phyloP scores from a whole-genome alignment of 768 basidiomycete genomes.

The Boletales sp. region DNA sequence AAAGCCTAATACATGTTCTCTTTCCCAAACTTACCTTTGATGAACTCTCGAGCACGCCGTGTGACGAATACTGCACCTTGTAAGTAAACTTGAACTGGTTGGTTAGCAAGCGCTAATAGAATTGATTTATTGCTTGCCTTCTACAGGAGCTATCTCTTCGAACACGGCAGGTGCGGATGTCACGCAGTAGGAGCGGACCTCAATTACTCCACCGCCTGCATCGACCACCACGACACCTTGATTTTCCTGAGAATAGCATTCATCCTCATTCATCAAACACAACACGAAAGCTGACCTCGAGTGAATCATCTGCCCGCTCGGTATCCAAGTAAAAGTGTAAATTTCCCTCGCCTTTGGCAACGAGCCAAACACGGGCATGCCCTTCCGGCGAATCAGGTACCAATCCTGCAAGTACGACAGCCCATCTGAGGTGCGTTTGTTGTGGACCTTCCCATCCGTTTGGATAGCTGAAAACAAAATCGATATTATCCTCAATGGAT shows the following conservation, averaged over 20 bases:
- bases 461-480: constrained; percentile 47
- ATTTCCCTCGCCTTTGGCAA: constrained; percentile 54
- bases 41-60: constrained; percentile 37
- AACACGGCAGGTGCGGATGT: constrained; percentile 30
- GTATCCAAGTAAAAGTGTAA: constrained; percentile 45
- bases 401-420: constrained; percentile 40
- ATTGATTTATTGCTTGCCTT: constrained; percentile 33
- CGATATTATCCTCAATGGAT: constrained; percentile 37
- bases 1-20: neutral
- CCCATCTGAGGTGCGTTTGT: constrained; percentile 41
- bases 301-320: constrained; percentile 28
- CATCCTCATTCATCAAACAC: neutral
- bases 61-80: constrained; percentile 52
- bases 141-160: constrained; percentile 47
- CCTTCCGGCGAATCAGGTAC: constrained; percentile 36
- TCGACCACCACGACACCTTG: constrained; percentile 55
- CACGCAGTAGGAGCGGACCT: constrained; percentile 53
- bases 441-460: constrained; percentile 48
- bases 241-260: constrained; percentile 31
- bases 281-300: constrained; percentile 17
- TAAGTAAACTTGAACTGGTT: constrained; percentile 38
- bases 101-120: neutral
- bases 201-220: constrained; percentile 60
- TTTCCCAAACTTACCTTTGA: constrained; percentile 31
- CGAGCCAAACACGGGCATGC: constrained; percentile 38